Evolutionary conservation across 2,329 filamentous ascomycete species (phyloP).

Genomic region (Trichoderma breve): DNA sequence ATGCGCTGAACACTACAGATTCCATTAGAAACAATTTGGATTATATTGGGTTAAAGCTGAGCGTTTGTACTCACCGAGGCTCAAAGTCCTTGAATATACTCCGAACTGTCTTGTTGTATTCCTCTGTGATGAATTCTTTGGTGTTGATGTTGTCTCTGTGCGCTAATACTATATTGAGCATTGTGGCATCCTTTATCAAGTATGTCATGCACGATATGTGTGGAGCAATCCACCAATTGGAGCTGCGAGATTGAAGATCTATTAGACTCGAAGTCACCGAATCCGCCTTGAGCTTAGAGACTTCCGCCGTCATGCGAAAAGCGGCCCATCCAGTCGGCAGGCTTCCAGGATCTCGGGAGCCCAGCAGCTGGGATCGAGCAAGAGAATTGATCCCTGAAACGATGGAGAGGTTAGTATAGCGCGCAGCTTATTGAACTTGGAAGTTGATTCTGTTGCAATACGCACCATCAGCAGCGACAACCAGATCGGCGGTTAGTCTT

Average conservation of each 20-base stretch:
- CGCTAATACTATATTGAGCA: constrained; percentile 46
- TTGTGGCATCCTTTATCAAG: constrained; percentile 38
- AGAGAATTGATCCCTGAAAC: constrained; percentile 29
- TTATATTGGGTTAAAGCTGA: neutral
- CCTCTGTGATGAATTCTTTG: constrained; percentile 6
- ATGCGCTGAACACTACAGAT: constrained; percentile 18
- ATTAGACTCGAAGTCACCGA: constrained; percentile 37
- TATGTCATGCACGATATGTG: constrained; percentile 45
- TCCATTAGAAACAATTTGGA: neutral
- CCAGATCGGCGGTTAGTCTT: constrained; percentile 30
- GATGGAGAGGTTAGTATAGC: neutral
- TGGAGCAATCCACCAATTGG: constrained; percentile 38
- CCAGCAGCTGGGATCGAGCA: constrained; percentile 25
- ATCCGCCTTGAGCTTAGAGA: constrained; percentile 35
- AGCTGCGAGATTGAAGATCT: constrained; percentile 25
- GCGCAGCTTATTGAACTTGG: neutral
- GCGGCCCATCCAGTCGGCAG: constrained; percentile 39
- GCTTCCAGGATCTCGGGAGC: constrained; percentile 20
- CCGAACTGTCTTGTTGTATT: constrained; percentile 16
- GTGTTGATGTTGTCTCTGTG: constrained; percentile 35
- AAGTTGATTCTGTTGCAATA: neutral
- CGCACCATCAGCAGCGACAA: constrained; percentile 38
- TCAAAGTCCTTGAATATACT: constrained; percentile 18
- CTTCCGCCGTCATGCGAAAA: constrained; percentile 40
- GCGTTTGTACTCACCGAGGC: neutral